Evolutionary conservation across 2,329 filamentous ascomycete species (phyloP), one percentile per base, ranked within the genome.

Genomic region (Fusarium sp.): DNA sequence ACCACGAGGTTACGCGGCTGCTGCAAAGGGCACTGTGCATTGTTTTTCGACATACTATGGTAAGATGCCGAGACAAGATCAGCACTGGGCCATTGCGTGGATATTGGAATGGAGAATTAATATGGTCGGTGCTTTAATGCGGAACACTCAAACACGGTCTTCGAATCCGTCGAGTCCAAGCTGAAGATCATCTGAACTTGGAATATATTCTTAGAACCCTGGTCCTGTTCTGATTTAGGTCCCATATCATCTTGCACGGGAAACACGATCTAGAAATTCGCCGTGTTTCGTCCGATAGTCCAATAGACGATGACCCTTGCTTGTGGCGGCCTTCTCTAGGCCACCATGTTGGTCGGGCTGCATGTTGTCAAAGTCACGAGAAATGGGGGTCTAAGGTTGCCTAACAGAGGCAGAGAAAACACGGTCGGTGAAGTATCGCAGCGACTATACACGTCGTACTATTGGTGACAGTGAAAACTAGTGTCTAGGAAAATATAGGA

Each of bases 311-410:
- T 13, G 23, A 50, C 34, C 47, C 47, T 28, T 51, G 47, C 36
- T 51, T 16, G 23, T 18, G 47, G 16, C 13, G 47, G 47, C 47
- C 47, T 51, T 53, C 28, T 38, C 45, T 15, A 55, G 46, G 51
- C 36, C 36, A 42, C 33, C 23, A 4, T 54, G 40, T 62, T 70
- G 36, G 49, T 45, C 26, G 23, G 46, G 37, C 40, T 56, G 62
- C 62, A 70, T 51, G 42, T 42, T 30, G 37, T 58, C 36, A 20
- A 57, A 38, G 54, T 68, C 67, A 68, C 67, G 57, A 70, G 67
- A 63, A 49, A 60, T 23, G 23, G 23, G 10, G 12, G 40, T 45
- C 46, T 31, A 30, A 38, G 44, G 12, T n/a, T 31, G 40, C 36
- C 44, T 44, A 34, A 50, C 42, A 28, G 49, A 28, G 58, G 50